Evolutionary conservation across 1,284 basidiomycete species (phyloP).

Genomic region (Ustilago cynodontis): DNA sequence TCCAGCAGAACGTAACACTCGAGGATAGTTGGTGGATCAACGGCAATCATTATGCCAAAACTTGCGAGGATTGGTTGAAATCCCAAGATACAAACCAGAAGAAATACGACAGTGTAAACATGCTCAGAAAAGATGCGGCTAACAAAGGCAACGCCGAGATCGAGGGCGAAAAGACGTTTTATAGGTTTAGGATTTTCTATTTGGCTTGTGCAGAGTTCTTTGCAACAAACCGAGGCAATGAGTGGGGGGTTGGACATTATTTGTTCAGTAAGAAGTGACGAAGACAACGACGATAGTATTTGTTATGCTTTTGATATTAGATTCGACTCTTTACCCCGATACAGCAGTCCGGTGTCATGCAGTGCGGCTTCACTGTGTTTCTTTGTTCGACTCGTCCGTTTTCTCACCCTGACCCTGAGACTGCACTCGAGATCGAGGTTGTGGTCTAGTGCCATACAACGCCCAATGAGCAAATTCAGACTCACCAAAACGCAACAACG

Average conservation of each 20-base stretch:
- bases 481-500: conserved; percentile 88
- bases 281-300: too few species aligned
- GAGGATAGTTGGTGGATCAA: conserved; percentile 74
- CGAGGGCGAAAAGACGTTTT: conserved; percentile 77
- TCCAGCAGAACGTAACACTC: conserved; percentile 78
- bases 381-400: not conserved
- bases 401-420: not conserved
- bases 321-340: too few species aligned
- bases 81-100: conserved; percentile 78
- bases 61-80: conserved; percentile 79
- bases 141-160: conserved; percentile 65
- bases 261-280: conserved; percentile 70
- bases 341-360: too few species aligned
- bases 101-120: conserved; percentile 33
- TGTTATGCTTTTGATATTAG: too few species aligned
- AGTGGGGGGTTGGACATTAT: conserved; percentile 76
- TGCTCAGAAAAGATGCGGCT: conserved; percentile 46
- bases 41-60: conserved; percentile 78
- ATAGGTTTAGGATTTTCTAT: conserved; percentile 81
- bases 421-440: not conserved
- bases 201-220: conserved; percentile 82
- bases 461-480: conserved; percentile 83
- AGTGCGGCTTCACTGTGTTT: too few species aligned
- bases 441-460: conserved; percentile 20
- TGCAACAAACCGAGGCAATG: conserved; percentile 77